These are phyloP conservation scores for Glutinoglossum americanum DNA, from an alignment of 495 filamentous ascomycete species.

Conservation along the genomic window DNA sequence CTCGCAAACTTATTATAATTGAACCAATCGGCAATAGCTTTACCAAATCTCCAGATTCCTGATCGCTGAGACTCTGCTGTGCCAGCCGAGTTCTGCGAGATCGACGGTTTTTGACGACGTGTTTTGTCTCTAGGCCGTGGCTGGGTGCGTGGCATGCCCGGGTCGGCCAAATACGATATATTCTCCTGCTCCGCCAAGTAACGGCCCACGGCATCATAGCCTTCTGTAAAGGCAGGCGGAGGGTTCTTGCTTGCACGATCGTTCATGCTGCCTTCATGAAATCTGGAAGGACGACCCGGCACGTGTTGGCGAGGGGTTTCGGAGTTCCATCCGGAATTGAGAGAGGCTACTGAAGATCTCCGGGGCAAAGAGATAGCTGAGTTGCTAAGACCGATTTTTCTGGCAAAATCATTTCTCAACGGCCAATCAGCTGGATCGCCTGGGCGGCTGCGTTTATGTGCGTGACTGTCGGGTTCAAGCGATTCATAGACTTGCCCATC, in stretches of 20 bases:
- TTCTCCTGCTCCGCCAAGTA: background rate
- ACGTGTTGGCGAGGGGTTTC: background rate
- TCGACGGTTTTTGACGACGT: background rate
- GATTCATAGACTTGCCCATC: background rate
- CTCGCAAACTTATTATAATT: background rate
- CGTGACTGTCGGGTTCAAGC: background rate
- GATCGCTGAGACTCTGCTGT: slow-evolving; percentile 11
- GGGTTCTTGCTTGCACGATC: slow-evolving; percentile 49
- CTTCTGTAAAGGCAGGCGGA: slow-evolving; percentile 36
- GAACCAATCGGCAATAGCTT: slow-evolving; percentile 22
- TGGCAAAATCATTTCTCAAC: background rate
- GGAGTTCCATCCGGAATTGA: background rate
- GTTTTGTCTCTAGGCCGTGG: background rate
- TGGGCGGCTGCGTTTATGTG: background rate
- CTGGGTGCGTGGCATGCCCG: background rate
- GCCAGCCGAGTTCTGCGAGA: background rate
- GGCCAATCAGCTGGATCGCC: background rate
- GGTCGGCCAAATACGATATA: background rate
- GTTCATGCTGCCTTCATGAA: slow-evolving; percentile 58
- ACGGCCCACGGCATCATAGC: slow-evolving; percentile 7
- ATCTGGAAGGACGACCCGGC: slow-evolving; percentile 30
- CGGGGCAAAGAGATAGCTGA: background rate
- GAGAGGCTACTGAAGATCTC: background rate
- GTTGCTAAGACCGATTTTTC: too few species aligned
- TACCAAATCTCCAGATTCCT: slow-evolving; percentile 37